phyloP scores from a whole-genome alignment of 2,329 filamentous ascomycete genomes.

The Diaporthe sp. region DNA sequence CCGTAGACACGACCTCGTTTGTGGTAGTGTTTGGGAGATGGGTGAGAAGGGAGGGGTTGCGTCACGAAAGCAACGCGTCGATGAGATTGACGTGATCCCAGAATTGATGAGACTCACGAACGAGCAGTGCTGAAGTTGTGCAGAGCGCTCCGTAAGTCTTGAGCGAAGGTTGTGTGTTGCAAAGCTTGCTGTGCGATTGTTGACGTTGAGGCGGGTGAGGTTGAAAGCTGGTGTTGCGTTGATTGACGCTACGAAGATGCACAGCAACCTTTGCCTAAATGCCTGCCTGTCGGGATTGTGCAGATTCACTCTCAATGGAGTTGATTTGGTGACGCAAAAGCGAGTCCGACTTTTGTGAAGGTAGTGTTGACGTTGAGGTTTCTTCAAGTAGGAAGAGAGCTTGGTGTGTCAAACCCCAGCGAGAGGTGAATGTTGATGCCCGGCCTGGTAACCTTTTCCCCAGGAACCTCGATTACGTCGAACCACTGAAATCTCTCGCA shows the following conservation, averaged over 20 bases:
- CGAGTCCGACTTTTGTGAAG: not conserved
- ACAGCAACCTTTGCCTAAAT: not conserved
- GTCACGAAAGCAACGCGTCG: constrained; percentile 7
- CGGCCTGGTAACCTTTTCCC: not conserved
- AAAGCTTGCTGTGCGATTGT: constrained; percentile 5
- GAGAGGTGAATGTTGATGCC: not conserved
- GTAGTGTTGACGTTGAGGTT: not conserved
- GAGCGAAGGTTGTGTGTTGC: not conserved
- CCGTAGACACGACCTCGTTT: not conserved
- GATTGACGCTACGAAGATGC: not conserved
- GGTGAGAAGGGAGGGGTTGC: not conserved
- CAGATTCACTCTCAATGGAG: not conserved
- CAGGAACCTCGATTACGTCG: not conserved
- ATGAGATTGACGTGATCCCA: not conserved
- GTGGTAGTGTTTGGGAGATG: not conserved
- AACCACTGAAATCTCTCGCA: not conserved
- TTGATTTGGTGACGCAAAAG: not conserved
- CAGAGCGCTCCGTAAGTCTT: not conserved
- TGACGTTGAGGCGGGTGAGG: not conserved
- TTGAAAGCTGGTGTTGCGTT: not conserved
- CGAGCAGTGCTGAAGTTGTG: not conserved
- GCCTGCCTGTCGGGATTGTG: not conserved
- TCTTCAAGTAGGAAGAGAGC: not conserved
- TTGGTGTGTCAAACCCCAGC: not conserved
- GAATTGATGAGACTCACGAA: not conserved